Evolutionary conservation across 495 filamentous ascomycete species (phyloP), one percentile per base, ranked within the genome.

Genomic region (Saxophila tyrrhenica): DNA sequence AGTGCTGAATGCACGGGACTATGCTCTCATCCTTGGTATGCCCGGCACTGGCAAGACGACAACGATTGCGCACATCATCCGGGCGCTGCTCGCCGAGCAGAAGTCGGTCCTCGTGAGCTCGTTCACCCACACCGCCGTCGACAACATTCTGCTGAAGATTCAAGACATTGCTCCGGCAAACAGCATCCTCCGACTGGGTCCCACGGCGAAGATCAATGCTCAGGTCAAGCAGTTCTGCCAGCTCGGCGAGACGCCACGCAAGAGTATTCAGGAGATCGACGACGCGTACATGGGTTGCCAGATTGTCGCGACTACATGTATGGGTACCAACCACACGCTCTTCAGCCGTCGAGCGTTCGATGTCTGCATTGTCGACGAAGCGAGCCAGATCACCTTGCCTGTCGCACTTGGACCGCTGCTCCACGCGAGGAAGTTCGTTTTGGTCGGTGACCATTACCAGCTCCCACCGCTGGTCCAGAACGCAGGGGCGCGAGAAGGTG

Each of bases 21-120:
- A 96, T 67, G 91, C 92, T 3, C 77, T 98, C 16, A 87, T 97
- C 5, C 80, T 96, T 3, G 92, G 92, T 16, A 97, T 98, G 92
- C 92, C 92, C 0, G 92, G 92, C 10, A 98, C 92, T 10, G 92
- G 92, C 48, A 98, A 98, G 65, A 98, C 92, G 3, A 96, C 92
- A 0, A 98, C 92, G 1, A 95, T 97, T 62, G 86, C 90, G 7
- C 90, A 97, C 66, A 95, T 98, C 58, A 96, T 98, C 66, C 84
- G 89, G 19, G 86, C 91, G 11, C 76, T 98, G 32, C 85, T 94
- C 16, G 75, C 82, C 1, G 87, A 94, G 64, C 86, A 89, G 16
- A 98, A 96, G 69, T 90, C 84, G 47, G 88, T 98, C 29, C 73
- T 98, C 10, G 70, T 98, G 48, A 92, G 92, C 10, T 95, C 89